Evolutionary conservation across 106 monocot species (phyloP).

Genomic region (Iris macrosiphon): DNA sequence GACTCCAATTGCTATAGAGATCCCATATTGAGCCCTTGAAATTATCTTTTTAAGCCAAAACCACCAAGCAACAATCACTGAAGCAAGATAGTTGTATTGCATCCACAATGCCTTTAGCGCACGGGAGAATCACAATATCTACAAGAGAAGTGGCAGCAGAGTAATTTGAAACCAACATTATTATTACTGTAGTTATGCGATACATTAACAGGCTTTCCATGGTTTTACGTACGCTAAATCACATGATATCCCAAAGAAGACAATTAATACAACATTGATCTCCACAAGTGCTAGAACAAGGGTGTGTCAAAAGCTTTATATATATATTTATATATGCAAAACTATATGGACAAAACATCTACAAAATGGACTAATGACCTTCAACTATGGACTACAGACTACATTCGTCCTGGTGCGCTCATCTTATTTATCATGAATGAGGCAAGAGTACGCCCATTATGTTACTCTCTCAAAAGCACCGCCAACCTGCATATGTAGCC

Average conservation of each 20-base stretch:
- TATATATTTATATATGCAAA: not conserved
- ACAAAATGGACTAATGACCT: not conserved
- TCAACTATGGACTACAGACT: not conserved
- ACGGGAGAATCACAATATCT: too few species aligned
- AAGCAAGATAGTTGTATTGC: too few species aligned
- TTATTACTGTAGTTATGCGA: too few species aligned
- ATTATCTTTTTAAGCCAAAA: too few species aligned
- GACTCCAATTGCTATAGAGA: too few species aligned
- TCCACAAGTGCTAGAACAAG: not conserved
- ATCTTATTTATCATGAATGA: constrained; percentile 4
- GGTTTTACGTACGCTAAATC: not conserved
- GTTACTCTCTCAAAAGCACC: constrained; percentile 61
- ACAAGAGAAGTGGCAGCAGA: too few species aligned
- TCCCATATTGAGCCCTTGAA: too few species aligned
- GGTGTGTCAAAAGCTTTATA: not conserved
- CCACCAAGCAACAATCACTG: too few species aligned
- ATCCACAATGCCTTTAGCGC: too few species aligned
- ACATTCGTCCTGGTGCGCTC: not conserved
- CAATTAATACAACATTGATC: not conserved
- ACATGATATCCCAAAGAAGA: not conserved
- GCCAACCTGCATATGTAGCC: constrained; percentile 80
- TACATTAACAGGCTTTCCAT: too few species aligned
- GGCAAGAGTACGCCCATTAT: constrained; percentile 6
- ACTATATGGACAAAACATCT: constrained; percentile 4
- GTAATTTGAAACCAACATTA: too few species aligned